Conservation (phyloP, 148 eudicot species). For the Beta vulgaris region DNA sequence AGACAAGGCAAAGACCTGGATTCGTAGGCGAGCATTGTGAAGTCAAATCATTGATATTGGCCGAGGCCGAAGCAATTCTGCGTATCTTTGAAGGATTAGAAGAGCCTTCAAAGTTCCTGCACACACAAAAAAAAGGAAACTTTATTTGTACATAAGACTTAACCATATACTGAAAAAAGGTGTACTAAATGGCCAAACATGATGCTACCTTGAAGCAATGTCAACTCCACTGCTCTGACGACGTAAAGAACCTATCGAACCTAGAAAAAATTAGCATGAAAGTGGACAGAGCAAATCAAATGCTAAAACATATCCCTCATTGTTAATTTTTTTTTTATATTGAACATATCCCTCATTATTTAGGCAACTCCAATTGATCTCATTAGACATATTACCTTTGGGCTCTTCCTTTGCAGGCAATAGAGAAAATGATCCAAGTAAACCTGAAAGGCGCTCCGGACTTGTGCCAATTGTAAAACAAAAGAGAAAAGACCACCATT, state of each 20-base stretch:
- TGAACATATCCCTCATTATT: no score
- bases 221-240: constrained; percentile 86
- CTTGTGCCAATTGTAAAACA: no score
- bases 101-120: constrained; percentile 57
- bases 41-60: constrained; percentile 51
- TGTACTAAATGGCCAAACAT: not conserved
- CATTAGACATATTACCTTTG: constrained; percentile 49
- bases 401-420: constrained; percentile 54
- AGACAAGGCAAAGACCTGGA: constrained; percentile 51
- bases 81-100: constrained; percentile 61
- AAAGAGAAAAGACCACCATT: no score
- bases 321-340: no score
- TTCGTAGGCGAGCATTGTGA: constrained; percentile 46
- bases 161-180: not conserved
- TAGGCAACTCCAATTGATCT: no score
- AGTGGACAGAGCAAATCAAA: not conserved
- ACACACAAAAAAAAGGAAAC: no score
- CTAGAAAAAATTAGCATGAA: constrained; percentile 10
- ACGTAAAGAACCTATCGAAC: constrained; percentile 52
- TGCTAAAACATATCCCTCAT: no score
- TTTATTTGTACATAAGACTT: no score
- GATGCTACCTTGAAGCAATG: constrained; percentile 56
- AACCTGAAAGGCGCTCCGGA: constrained; percentile 63
- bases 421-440: constrained; percentile 64
- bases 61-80: constrained; percentile 68